Evolutionary conservation across 768 basidiomycete species (phyloP).

Genomic region (Pholiota molesta): DNA sequence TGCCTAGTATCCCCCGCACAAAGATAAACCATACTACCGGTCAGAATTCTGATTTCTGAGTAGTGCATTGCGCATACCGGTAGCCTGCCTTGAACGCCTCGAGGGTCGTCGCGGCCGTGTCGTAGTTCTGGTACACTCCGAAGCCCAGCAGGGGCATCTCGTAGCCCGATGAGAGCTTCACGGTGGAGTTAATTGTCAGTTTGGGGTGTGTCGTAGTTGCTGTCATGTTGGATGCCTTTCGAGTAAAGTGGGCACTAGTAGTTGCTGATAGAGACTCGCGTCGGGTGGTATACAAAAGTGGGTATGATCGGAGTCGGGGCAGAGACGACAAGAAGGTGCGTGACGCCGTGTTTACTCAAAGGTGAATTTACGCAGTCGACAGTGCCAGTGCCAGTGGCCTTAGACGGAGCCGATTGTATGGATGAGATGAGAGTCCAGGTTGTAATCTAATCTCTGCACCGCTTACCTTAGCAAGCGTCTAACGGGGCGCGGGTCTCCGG

Average conservation of each 20-base stretch:
- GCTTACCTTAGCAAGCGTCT: neutral
- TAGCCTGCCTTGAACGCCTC: slow-evolving; percentile 73
- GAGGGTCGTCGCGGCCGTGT: slow-evolving; percentile 53
- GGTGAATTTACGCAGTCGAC: neutral
- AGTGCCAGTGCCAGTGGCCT: too few relatives aligned
- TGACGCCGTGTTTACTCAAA: neutral
- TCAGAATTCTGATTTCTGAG: neutral
- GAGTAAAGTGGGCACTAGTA: neutral
- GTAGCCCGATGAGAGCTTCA: slow-evolving; percentile 40
- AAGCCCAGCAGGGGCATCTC: slow-evolving; percentile 69
- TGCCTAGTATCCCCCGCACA: slow-evolving; percentile 45
- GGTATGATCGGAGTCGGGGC: too few relatives aligned
- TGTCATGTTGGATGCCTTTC: neutral
- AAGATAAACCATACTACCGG: too few relatives aligned
- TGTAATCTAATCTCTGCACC: neutral
- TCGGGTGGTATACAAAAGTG: too few relatives aligned
- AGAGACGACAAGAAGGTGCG: neutral
- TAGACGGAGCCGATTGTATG: neutral
- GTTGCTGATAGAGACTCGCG: too few relatives aligned
- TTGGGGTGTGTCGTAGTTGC: neutral
- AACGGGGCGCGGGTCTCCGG: neutral
- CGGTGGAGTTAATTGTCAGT: slow-evolving; percentile 26
- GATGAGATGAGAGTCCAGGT: neutral
- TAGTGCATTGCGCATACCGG: slow-evolving; percentile 21
- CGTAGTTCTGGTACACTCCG: slow-evolving; percentile 71